Base-by-base conservation (phyloP, 2,329 filamentous ascomycete genomes). In the Fusarium abutilonis region DNA sequence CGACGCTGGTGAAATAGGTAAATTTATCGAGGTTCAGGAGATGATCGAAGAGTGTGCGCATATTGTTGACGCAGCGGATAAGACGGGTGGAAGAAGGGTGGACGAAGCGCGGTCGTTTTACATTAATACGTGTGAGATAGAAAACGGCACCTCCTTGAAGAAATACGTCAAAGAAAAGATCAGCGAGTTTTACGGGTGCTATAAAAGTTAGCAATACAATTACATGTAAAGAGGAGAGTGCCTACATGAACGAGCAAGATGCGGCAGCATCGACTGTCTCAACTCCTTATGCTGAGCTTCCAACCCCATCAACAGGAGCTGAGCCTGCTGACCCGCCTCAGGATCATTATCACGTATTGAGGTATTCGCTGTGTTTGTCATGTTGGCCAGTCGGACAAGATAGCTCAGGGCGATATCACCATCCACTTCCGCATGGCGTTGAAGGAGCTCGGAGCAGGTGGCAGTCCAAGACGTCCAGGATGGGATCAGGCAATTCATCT, bases 271-370 rank as follows among this genome's bases (percentile, higher is more conserved):
- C 3, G 55, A 58, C 6, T 66, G 59, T 36, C 77, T 74, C 63
- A 69, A 77, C 35, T 82, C 78, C n/a, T 67, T 63, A 9, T 81
- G 69, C 60, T 84, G 81, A 4, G 77, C 69, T 54, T 82, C 80
- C 26, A 84, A 75, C 0, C 82, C 82, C 2, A 77, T 72, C n/a
- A 81, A 67, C 56, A 84, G 74, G 15, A 84, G 73, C 3, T 73
- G 71, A 17, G 72, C 74, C 40, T 83, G 79, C 53, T 81, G 76
- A 34, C 77, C 72, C 6, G 66, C 68, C 39, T 72, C 71, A 32
- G 67, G 53, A 36, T 71, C 63, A 9, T 56, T 56, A n/a, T 70
- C 63, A 26, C 71, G 64, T 6, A 73, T 66, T 4, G 78, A 67
- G 6, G 72, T 68, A 32, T 72, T 64, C 4, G 78, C 76, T 51